Evolutionary conservation across 2,329 filamentous ascomycete genomes (phyloP), one percentile per base, ranked within the genome.

Genomic region (Chaetomiaceae sp.): DNA sequence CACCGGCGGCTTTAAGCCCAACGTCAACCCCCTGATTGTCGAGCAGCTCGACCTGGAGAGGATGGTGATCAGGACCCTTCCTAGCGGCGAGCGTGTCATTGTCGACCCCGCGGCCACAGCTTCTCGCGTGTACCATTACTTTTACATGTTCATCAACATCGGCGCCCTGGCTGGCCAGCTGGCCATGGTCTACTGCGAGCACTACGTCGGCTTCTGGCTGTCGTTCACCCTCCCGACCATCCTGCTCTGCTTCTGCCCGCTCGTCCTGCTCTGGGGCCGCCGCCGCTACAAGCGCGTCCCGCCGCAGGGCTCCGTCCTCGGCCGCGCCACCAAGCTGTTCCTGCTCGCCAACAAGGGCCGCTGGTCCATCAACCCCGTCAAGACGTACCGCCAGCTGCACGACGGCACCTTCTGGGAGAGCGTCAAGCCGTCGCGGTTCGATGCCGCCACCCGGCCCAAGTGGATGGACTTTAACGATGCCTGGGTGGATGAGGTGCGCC

Each of bases 391-490:
- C 62, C 80, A 83, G 62, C 74, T 85, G 62, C 76, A 81, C 56
- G 72, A 75, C 48, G 73, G 74, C 6, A 73, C 74, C 22, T 75
- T 89, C 69, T 91, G 87, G 83, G 80, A 88, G 34, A 72, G 72
- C 8, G 82, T 85, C 55, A 89, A 88, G 74, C 87, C 87, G 1
- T 86, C 81, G 59, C 71, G 72, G n/a, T 78, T 87, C 36, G 73
- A 75, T 20, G 72, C 76, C 38, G 71, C 70, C 19, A 69, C 71
- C 45, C 59, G 53, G 53, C 63, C 63, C 19, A 60, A 62, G 1
- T 90, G 85, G 85, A 91, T 91, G 84, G 86, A 80, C 2, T 90
- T 89, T 62, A 86, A 91, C 58, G 88, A 91, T 60, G 80, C 80
- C 19, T 91, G 60, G 86, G 87, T 91, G 34, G 87, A 89, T 64